Evolutionary conservation across 306 rosid species (phyloP).

Genomic region (Quercus rubra): DNA sequence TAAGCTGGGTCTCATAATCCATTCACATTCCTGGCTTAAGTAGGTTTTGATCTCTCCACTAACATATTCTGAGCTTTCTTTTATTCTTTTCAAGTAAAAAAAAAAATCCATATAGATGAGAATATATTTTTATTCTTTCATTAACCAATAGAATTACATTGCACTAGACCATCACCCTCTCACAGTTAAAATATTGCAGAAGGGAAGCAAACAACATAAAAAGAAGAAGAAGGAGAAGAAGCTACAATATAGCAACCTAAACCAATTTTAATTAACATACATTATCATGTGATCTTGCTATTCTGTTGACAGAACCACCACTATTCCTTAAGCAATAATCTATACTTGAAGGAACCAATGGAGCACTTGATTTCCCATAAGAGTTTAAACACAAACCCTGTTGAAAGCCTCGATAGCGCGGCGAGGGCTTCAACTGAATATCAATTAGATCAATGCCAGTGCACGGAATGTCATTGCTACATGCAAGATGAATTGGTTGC

Average conservation of each 20-base stretch:
- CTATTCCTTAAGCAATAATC: constrained; percentile 74
- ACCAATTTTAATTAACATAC: constrained; percentile 26
- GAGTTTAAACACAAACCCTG: constrained; percentile 63
- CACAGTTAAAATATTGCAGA: constrained; percentile 39
- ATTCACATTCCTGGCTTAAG: too few relatives aligned
- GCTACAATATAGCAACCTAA: not conserved
- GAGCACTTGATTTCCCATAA: constrained; percentile 71
- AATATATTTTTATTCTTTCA: not conserved
- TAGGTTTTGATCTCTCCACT: too few relatives aligned
- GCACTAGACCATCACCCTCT: constrained; percentile 52
- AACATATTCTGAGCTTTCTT: not conserved
- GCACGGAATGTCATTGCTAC: constrained; percentile 78
- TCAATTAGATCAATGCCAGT: constrained; percentile 60
- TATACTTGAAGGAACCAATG: constrained; percentile 61
- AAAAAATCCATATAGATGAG: too few relatives aligned
- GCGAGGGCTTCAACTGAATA: constrained; percentile 66
- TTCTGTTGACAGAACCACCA: constrained; percentile 45
- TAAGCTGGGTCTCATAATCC: too few relatives aligned
- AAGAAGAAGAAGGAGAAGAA: not conserved
- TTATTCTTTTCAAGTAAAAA: not conserved
- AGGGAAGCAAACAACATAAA: constrained; percentile 48
- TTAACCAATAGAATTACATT: constrained; percentile 9
- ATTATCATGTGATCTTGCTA: constrained; percentile 60
- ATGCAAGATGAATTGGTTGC: constrained; percentile 74
- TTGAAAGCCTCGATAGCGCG: constrained; percentile 23